Base-by-base conservation (phyloP, 495 filamentous ascomycete species). In the Hamigera avellanea region DNA sequence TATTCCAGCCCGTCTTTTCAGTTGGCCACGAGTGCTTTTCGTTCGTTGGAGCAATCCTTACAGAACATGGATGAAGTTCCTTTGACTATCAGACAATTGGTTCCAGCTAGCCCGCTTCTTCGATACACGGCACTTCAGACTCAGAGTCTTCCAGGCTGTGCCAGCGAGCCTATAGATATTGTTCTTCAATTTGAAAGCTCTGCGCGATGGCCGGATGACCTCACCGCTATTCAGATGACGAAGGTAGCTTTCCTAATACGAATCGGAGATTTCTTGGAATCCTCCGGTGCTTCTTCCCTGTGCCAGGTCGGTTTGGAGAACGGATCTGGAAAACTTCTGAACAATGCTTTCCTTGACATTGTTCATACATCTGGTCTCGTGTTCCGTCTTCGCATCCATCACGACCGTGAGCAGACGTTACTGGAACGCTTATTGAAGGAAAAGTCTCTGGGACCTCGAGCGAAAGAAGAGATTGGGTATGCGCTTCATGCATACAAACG, bases 161-260 rank as follows among this genome's bases (percentile, higher is more conserved):
- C 52, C 2, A 54, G 53, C 18, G 48, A 51, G 17, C 70, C 75
- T 2, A 71, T 75, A 28, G 78, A 89, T 37, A 65, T 88, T 35
- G 66, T 83, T 25, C 67, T 98, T 16, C 87, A 89, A 44, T 95
- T 98, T 46, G 91, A 98, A 61, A 84, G 82, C 21, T 96, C 93
- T 3, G 76, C 75, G 8, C 80, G 87, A 38, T 98, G 91, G 91
- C 93, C 91, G 0, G 87, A 96, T 44, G 81, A 89, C 48, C 61
- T 96, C 6, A 67, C 68, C 8, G 88, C 91, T 2, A 89, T 98
- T 30, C 91, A 96, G 53, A 74, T 83, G 54, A 89, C 88, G 8
- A 98, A 98, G 57, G 70, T 89, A 15, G 93, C 89, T 0, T 93
- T 98, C 50, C 69, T 96, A 1, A 51, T 93, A 6, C 88, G 83